Conservation (phyloP, 306 rosid species). For the Trifolium repens region DNA sequence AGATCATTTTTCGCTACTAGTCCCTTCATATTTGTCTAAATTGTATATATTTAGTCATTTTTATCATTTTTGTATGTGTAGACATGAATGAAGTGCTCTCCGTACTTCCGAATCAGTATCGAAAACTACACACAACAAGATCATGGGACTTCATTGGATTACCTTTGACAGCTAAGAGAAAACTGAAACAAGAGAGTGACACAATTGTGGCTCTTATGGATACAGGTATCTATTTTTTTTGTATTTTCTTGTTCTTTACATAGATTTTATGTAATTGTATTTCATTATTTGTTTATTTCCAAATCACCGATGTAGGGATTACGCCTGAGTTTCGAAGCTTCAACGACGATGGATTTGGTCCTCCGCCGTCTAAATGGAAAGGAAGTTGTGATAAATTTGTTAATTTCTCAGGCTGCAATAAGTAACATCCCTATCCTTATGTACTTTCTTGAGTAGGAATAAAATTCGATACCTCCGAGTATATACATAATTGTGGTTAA, state of each 20-base stretch:
- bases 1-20: background rate
- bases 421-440: background rate
- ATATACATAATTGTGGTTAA: background rate
- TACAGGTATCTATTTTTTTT: constrained; percentile 58
- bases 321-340: background rate
- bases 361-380: background rate
- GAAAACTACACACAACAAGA: constrained; percentile 83
- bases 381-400: background rate
- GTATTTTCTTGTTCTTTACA: no score
- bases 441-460: background rate
- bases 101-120: constrained; percentile 67
- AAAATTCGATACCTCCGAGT: background rate
- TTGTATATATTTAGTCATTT: background rate
- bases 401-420: background rate
- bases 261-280: background rate
- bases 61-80: constrained; percentile 9
- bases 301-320: background rate
- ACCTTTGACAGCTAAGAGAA: constrained; percentile 67
- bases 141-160: constrained; percentile 90
- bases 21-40: constrained; percentile 10
- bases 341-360: background rate
- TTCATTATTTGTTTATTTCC: no score
- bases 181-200: constrained; percentile 52
- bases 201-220: constrained; percentile 76
- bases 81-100: constrained; percentile 67